phyloP scores from a whole-genome alignment of 345 rosid species.

The Aethionema arabicum region DNA sequence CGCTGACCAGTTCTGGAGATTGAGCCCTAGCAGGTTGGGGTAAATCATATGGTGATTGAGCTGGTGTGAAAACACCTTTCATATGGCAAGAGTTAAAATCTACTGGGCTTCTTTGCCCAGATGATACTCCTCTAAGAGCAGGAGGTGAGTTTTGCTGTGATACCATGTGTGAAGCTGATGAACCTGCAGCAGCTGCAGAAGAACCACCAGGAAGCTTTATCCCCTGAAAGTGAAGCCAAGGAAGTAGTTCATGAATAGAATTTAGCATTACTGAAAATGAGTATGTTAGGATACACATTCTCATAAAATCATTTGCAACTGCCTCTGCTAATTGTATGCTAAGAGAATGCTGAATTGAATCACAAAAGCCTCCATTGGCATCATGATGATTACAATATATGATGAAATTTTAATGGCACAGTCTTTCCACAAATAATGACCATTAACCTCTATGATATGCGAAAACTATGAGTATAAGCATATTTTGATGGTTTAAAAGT shows the following conservation, averaged over 20 bases:
- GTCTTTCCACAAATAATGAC: neutral
- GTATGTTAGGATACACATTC: neutral
- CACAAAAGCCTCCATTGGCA: constrained; percentile 14
- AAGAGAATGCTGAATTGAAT: neutral
- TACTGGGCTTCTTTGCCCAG: constrained; percentile 55
- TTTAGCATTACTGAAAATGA: constrained; percentile 14
- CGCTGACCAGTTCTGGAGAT: constrained; percentile 55
- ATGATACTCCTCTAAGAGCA: constrained; percentile 57
- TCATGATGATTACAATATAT: neutral
- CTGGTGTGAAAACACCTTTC: constrained; percentile 79
- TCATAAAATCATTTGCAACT: neutral
- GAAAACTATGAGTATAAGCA: constrained; percentile 3
- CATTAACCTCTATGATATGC: neutral
- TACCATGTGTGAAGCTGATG: constrained; percentile 64
- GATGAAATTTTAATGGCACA: neutral
- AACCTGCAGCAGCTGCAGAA: constrained; percentile 44
- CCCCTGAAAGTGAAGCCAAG: constrained; percentile 48
- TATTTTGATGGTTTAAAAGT: neutral
- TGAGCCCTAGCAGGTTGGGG: constrained; percentile 47
- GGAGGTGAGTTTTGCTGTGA: constrained; percentile 63
- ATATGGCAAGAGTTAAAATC: constrained; percentile 67
- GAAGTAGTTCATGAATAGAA: constrained; percentile 11
- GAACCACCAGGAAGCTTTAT: constrained; percentile 67
- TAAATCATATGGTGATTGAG: constrained; percentile 61
- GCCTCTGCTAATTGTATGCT: neutral